Evolutionary conservation across 805 yeast genomes (phyloP).

Genomic region (Pichia nakasei): DNA sequence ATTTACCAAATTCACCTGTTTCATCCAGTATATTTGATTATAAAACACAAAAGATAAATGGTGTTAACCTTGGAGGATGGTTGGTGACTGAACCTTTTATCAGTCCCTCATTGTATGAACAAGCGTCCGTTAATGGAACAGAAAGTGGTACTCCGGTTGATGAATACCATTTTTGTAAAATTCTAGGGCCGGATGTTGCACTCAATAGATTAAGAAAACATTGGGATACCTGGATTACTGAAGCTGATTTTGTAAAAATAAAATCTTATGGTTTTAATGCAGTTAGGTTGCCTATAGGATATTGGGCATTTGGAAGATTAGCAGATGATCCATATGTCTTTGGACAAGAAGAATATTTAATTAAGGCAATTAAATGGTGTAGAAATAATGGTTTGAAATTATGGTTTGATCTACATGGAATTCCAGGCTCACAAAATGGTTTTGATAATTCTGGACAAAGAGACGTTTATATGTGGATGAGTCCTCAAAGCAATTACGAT

Average conservation of each 20-base stretch:
- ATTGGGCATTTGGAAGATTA: constrained; percentile 60
- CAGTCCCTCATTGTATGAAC: constrained; percentile 49
- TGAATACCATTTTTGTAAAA: constrained; percentile 46
- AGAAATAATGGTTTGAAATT: constrained; percentile 49
- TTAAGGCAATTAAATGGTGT: constrained; percentile 63
- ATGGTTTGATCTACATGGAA: constrained; percentile 74
- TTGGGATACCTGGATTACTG: constrained; percentile 52
- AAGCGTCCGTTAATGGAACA: constrained; percentile 16
- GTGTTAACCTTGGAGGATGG: constrained; percentile 66
- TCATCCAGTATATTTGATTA: constrained; percentile 15
- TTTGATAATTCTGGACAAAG: constrained; percentile 74
- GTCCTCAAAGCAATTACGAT: constrained; percentile 31
- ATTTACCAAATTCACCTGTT: background rate
- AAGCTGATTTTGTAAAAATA: constrained; percentile 46
- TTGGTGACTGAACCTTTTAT: constrained; percentile 62
- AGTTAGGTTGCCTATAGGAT: constrained; percentile 73
- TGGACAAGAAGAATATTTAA: constrained; percentile 58
- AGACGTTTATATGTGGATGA: constrained; percentile 37
- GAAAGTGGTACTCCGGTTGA: constrained; percentile 41
- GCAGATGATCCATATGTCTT: constrained; percentile 53
- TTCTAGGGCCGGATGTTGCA: constrained; percentile 42
- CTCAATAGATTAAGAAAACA: constrained; percentile 35
- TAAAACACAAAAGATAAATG: constrained; percentile 24
- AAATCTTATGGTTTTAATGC: constrained; percentile 49
- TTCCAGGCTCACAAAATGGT: constrained; percentile 81